Evolutionary conservation across 2,329 filamentous ascomycete genomes (phyloP).

Genomic region (Scedosporium boydii): DNA sequence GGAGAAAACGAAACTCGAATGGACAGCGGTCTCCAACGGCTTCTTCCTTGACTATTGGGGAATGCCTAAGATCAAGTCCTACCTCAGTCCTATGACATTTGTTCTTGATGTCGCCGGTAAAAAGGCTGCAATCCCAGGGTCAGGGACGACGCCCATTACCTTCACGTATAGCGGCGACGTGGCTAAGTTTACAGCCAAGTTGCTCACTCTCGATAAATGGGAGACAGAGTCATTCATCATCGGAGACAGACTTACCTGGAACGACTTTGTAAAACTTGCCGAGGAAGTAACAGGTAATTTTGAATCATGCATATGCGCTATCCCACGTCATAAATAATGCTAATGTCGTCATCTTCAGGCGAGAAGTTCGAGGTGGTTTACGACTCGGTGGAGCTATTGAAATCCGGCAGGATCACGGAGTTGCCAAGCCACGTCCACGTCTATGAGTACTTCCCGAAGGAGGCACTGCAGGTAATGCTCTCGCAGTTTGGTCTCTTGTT

Average conservation of each 20-base stretch:
- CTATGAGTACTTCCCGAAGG: slow-evolving; percentile 17
- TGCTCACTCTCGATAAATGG: slow-evolving; percentile 33
- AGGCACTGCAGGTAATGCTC: slow-evolving; percentile 14
- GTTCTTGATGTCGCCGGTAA: slow-evolving; percentile 33
- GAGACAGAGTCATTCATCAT: slow-evolving; percentile 23
- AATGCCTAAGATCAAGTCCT: slow-evolving; percentile 23
- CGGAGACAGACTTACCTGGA: slow-evolving; percentile 32
- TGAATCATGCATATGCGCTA: neutral
- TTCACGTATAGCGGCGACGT: slow-evolving; percentile 42
- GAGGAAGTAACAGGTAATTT: slow-evolving; percentile 29
- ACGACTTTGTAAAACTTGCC: slow-evolving; percentile 31
- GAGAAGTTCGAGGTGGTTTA: slow-evolving; percentile 24
- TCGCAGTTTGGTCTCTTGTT: slow-evolving; percentile 15
- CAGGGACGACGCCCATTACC: slow-evolving; percentile 30
- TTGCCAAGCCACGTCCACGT: slow-evolving; percentile 15
- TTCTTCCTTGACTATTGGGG: slow-evolving; percentile 38
- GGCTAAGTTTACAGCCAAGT: slow-evolving; percentile 31
- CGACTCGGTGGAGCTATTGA: slow-evolving; percentile 21
- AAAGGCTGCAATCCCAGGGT: slow-evolving; percentile 36
- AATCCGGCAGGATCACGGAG: slow-evolving; percentile 23
- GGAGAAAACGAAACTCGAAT: slow-evolving; percentile 19
- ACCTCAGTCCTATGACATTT: slow-evolving; percentile 28
- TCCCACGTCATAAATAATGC: slow-evolving; percentile 13
- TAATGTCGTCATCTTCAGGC: slow-evolving; percentile 11
- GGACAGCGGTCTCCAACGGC: slow-evolving; percentile 27